A percentile compares a stretch with the other conserved stretches of the same genome.
Conservation (phyloP, 2,329 filamentous ascomycete genomes). For the Arthrobotrys entomopaga region DNA sequence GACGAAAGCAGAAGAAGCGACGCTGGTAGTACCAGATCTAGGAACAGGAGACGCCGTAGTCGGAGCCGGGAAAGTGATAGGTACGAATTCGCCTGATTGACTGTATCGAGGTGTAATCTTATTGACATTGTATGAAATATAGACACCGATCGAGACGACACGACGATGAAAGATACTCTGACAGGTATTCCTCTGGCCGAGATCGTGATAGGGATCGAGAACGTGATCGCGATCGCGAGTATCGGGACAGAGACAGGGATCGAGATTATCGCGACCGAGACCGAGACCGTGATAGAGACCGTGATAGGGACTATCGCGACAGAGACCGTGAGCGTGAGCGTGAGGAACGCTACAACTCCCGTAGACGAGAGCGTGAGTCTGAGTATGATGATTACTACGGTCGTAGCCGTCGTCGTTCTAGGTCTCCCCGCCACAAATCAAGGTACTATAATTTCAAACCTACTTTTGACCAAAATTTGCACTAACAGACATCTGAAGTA, state of each 20-base stretch:
- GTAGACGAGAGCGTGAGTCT: constrained; percentile 74
- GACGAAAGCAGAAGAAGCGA: constrained; percentile 50
- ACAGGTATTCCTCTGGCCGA: constrained; percentile 69
- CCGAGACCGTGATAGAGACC: constrained; percentile 63
- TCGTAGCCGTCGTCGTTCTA: constrained; percentile 65
- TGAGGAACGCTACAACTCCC: constrained; percentile 78
- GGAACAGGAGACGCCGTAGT: constrained; percentile 47
- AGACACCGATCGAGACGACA: constrained; percentile 53
- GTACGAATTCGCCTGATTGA: constrained; percentile 14
- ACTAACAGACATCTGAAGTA: constrained; percentile 58
- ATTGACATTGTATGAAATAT: constrained; percentile 16
- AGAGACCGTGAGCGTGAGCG: constrained; percentile 77
- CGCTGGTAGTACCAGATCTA: constrained; percentile 46
- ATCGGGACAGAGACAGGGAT: constrained; percentile 67
- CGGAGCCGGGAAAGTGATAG: constrained; percentile 52
- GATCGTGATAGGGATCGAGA: constrained; percentile 63
- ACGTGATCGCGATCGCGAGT: constrained; percentile 2
- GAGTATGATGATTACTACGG: constrained; percentile 63
- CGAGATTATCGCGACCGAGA: constrained; percentile 68
- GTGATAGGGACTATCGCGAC: constrained; percentile 64
- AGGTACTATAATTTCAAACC: constrained; percentile 53
- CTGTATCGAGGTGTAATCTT: neutral
- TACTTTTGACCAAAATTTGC: constrained; percentile 28
- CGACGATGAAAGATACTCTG: constrained; percentile 64
- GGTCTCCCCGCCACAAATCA: constrained; percentile 60